Evolutionary conservation across 2,329 filamentous ascomycete genomes (phyloP).

Genomic region (Alternaria conjuncta): DNA sequence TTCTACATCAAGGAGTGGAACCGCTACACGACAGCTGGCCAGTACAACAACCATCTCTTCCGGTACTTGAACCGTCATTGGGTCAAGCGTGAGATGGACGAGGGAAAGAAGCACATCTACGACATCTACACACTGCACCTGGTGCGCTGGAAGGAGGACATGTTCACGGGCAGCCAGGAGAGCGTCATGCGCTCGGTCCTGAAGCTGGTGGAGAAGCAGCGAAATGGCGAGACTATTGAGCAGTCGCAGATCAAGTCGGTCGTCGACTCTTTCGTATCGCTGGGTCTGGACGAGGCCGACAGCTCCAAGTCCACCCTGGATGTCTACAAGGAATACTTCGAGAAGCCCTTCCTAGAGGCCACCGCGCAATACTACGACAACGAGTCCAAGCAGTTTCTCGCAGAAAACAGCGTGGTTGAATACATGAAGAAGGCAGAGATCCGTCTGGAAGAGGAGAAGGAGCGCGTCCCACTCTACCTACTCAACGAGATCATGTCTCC

Average conservation of each 20-base stretch:
- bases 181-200: constrained; percentile 96
- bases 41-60: constrained; percentile 98
- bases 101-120: constrained; percentile 97
- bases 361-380: constrained; percentile 87
- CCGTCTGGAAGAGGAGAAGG: constrained; percentile 89
- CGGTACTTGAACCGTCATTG: constrained; percentile 96
- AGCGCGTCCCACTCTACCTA: constrained; percentile 88
- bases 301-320: constrained; percentile 93
- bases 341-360: constrained; percentile 86
- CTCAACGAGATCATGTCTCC: constrained; percentile 86
- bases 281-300: constrained; percentile 92
- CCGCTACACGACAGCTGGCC: constrained; percentile 91
- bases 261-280: constrained; percentile 91
- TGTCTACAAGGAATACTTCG: constrained; percentile 91
- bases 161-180: constrained; percentile 81
- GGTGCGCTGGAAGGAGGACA: constrained; percentile 91
- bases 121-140: constrained; percentile 97
- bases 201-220: constrained; percentile 94
- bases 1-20: constrained; percentile 99
- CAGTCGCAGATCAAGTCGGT: constrained; percentile 96
- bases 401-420: constrained; percentile 96
- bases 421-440: constrained; percentile 99
- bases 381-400: constrained; percentile 92
- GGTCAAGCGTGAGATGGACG: constrained; percentile 98
- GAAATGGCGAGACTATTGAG: constrained; percentile 97